A percentile compares a stretch with the other conserved stretches of the same genome.
These are phyloP conservation scores for Trametes elegans DNA, from an alignment of 768 basidiomycete species.

Conservation along the genomic window DNA sequence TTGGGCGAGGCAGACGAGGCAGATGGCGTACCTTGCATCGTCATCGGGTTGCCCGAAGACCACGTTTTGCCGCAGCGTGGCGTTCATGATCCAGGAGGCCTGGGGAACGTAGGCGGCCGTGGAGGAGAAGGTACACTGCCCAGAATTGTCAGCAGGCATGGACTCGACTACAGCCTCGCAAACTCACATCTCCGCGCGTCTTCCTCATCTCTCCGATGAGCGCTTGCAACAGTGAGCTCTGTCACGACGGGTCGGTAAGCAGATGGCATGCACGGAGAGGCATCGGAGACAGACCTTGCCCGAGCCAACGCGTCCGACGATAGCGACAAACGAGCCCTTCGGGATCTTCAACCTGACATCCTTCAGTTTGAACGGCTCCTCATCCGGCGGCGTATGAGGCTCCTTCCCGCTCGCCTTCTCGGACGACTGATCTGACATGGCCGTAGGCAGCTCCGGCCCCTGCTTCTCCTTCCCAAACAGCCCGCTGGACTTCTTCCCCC, in stretches of 20 bases:
- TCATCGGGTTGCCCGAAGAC: slow-evolving; percentile 68
- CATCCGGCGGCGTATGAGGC: slow-evolving; percentile 30
- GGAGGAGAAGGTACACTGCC: slow-evolving; percentile 43
- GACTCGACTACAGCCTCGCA: background rate
- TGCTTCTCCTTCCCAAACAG: slow-evolving; percentile 11
- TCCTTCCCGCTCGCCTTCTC: slow-evolving; percentile 13
- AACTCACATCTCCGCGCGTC: slow-evolving; percentile 47
- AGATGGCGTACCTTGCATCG: slow-evolving; percentile 42
- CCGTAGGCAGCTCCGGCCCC: slow-evolving; percentile 15
- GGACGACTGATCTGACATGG: background rate
- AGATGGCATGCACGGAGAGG: background rate
- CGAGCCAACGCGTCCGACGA: slow-evolving; percentile 73
- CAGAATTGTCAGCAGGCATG: slow-evolving; percentile 30
- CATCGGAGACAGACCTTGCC: slow-evolving; percentile 49
- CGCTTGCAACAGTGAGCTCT: slow-evolving; percentile 73
- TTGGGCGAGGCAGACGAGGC: background rate
- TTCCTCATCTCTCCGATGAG: slow-evolving; percentile 84
- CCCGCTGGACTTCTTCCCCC: too few relatives aligned
- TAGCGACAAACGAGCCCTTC: slow-evolving; percentile 75
- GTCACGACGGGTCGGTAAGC: background rate
- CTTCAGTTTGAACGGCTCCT: slow-evolving; percentile 57
- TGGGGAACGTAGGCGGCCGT: slow-evolving; percentile 59
- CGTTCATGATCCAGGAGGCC: slow-evolving; percentile 63
- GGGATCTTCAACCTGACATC: slow-evolving; percentile 69
- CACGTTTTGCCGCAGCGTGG: slow-evolving; percentile 72